These are phyloP conservation scores for Mortierella claussenii DNA, from an alignment of 192 early-diverging fungal species.

Conservation along the genomic window DNA sequence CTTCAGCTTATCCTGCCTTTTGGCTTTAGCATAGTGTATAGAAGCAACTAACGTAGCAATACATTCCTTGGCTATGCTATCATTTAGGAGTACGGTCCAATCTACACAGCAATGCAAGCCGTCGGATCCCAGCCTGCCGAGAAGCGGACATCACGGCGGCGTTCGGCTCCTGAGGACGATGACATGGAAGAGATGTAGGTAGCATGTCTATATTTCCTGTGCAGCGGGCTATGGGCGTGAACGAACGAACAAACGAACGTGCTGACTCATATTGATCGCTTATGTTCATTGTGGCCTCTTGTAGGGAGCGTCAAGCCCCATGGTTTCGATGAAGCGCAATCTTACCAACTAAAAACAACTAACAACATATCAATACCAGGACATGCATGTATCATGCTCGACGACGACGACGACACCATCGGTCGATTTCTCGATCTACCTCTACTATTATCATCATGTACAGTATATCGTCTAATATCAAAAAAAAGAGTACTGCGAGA, in stretches of 20 bases:
- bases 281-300: too few relatives aligned
- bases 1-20: background rate
- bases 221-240: background rate
- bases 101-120: conserved; percentile 70
- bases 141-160: conserved; percentile 59
- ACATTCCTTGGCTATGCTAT: too few relatives aligned
- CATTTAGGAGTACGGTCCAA: conserved; percentile 84
- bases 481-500: too few relatives aligned
- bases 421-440: background rate
- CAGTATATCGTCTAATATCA: background rate
- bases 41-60: too few relatives aligned
- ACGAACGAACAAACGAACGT: background rate
- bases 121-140: conserved; percentile 55
- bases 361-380: background rate
- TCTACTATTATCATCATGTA: background rate
- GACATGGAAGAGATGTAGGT: conserved; percentile 56
- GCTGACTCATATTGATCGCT: background rate
- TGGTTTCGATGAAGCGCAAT: conserved; percentile 5
- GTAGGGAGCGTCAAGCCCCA: conserved; percentile 17
- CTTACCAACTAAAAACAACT: background rate
- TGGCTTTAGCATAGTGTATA: background rate
- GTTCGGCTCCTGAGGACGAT: conserved; percentile 69
- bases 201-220: background rate
- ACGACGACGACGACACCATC: too few relatives aligned
- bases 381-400: background rate